Percentiles rank a stretch among this genome's conserved stretches.
Conservation (phyloP, 2,329 filamentous ascomycete genomes). For the Beauveria caledonica region DNA sequence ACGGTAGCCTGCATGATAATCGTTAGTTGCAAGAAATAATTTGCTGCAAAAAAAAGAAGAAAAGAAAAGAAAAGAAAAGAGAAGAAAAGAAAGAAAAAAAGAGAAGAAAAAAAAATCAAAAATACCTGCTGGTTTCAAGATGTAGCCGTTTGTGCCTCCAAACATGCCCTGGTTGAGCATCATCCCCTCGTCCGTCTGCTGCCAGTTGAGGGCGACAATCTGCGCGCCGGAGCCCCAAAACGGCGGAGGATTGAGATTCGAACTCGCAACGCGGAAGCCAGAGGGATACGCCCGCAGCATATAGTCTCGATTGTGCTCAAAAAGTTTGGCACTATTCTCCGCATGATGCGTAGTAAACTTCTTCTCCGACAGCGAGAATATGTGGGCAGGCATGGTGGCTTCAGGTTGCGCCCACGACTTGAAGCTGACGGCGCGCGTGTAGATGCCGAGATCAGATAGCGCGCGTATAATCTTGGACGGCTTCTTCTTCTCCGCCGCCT, state of each 20-base stretch:
- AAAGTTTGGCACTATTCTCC: slow-evolving; percentile 46
- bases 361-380: slow-evolving; percentile 60
- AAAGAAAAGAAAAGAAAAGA: not conserved
- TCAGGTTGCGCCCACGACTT: slow-evolving; percentile 67
- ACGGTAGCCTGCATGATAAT: slow-evolving; percentile 23
- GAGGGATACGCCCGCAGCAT: slow-evolving; percentile 87
- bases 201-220: slow-evolving; percentile 90
- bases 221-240: slow-evolving; percentile 89
- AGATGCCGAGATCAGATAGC: slow-evolving; percentile 70
- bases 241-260: slow-evolving; percentile 74
- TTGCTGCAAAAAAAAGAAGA: not conserved
- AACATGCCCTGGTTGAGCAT: slow-evolving; percentile 97
- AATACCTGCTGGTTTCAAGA: slow-evolving; percentile 68
- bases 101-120: not conserved
- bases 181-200: slow-evolving; percentile 83
- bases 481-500: slow-evolving; percentile 31
- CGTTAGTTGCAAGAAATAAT: not conserved
- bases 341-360: slow-evolving; percentile 54
- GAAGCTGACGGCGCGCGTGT: slow-evolving; percentile 78
- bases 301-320: slow-evolving; percentile 72
- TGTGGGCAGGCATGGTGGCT: slow-evolving; percentile 54
- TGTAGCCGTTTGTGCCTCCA: slow-evolving; percentile 71
- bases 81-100: not conserved
- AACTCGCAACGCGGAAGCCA: slow-evolving; percentile 71
- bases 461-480: slow-evolving; percentile 59